Percentiles rank a stretch among this genome's conserved stretches.
phyloP scores from a whole-genome alignment of 768 basidiomycete genomes.

The Termitomyces sp. region DNA sequence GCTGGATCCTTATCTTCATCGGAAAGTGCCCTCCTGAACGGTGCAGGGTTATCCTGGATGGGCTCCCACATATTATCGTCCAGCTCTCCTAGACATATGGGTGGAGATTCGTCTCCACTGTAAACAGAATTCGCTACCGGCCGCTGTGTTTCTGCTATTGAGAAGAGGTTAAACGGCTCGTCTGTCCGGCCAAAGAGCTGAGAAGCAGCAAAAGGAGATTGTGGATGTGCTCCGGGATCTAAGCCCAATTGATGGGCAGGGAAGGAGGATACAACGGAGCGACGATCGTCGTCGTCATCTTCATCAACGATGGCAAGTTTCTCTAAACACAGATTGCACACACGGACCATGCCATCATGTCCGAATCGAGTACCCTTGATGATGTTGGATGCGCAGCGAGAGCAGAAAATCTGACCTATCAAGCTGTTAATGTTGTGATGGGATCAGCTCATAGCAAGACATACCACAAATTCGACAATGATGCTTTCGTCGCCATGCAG shows the following conservation, averaged over 20 bases:
- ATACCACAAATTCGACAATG: constrained; percentile 96
- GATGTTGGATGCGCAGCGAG: constrained; percentile 93
- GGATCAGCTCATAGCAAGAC: constrained; percentile 15
- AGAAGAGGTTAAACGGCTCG: constrained; percentile 77
- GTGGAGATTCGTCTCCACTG: constrained; percentile 44
- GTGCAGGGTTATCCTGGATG: constrained; percentile 54
- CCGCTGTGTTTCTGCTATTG: constrained; percentile 72
- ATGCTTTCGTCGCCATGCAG: constrained; percentile 91
- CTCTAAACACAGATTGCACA: constrained; percentile 94
- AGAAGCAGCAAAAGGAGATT: constrained; percentile 86
- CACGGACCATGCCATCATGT: constrained; percentile 90
- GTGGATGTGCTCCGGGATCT: constrained; percentile 47
- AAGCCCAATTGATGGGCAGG: constrained; percentile 73
- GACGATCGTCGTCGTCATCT: constrained; percentile 86
- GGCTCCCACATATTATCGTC: constrained; percentile 44
- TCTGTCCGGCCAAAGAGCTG: constrained; percentile 76
- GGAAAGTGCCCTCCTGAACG: constrained; percentile 67
- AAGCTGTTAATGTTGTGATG: background rate
- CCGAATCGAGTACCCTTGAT: constrained; percentile 93
- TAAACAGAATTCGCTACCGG: constrained; percentile 50
- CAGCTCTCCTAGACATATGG: constrained; percentile 32
- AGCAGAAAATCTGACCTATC: constrained; percentile 94
- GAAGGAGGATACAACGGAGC: constrained; percentile 74
- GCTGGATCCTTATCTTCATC: constrained; percentile 71
- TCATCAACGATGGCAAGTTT: constrained; percentile 85